Percentiles rank a stretch among this genome's conserved stretches.
phyloP scores from a whole-genome alignment of 148 eudicot genomes.

The Silene latifolia region DNA sequence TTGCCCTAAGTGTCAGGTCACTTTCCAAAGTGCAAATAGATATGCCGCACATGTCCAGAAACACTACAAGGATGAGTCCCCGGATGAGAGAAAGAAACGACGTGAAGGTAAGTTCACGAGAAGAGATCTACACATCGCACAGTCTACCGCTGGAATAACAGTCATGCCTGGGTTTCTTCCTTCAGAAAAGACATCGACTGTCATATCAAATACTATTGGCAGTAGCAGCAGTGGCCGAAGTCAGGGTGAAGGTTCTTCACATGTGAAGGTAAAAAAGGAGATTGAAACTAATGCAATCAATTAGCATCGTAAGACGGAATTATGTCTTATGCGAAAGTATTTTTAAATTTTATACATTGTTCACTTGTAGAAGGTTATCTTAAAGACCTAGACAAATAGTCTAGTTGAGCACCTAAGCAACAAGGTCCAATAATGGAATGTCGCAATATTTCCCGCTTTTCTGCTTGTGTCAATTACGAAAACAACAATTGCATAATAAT shows the following conservation, averaged over 20 bases:
- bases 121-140: slow-evolving; percentile 12
- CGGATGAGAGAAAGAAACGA: background rate
- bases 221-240: background rate
- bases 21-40: background rate
- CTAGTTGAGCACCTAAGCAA: background rate
- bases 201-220: background rate
- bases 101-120: too few species aligned
- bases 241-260: background rate
- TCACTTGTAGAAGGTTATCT: background rate
- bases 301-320: background rate
- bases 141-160: slow-evolving; percentile 15
- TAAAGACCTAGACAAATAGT: background rate
- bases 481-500: too few species aligned
- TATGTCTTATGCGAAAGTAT: background rate
- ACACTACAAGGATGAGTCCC: slow-evolving; percentile 25
- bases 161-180: slow-evolving; percentile 16
- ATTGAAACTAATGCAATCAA: background rate
- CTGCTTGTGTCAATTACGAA: too few species aligned
- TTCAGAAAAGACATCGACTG: background rate
- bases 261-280: slow-evolving; percentile 19
- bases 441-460: too few species aligned
- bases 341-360: background rate
- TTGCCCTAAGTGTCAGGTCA: slow-evolving; percentile 15
- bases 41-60: slow-evolving; percentile 14
- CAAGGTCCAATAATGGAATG: too few species aligned